Evolutionary conservation across 805 yeast species (phyloP), one percentile per base, ranked within the genome.

Genomic region (Starmerella stigmatis): DNA sequence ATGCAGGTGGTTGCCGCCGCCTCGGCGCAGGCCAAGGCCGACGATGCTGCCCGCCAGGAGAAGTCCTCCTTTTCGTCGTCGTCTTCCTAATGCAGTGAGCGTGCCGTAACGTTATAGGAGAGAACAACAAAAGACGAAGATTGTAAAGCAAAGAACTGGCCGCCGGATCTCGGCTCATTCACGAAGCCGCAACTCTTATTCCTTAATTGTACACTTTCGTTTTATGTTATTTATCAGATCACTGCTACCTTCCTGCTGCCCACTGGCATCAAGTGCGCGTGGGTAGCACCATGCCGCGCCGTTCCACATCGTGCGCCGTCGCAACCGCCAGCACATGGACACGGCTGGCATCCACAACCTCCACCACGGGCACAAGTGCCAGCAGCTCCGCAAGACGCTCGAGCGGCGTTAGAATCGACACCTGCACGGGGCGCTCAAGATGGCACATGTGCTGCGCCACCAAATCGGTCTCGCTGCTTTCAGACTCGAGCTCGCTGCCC

Each of bases 301-400:
- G 41, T n/a, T 17, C 33, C 7, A 27, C 4, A 13, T 38, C 41
- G n/a, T 6, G 2, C 3, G 23, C 29, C 12, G 77, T 74, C 23
- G 76, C 79, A 15, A 75, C 79, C 5, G 78, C 81, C 44, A 75
- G 67, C 10, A 76, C 79, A 57, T 74, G 70, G 50, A 66, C 66
- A 5, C 75, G 70, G 38, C 68, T 68, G 21, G 60, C 68, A 50
- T 75, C 77, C 35, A 80, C 74, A 40, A 75, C 64, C n/a, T 75
- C 74, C 4, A 79, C 80, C 55, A 76, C 73, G 50, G 41, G 41
- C 5, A 2, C 26, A 4, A 10, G 11, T 4, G 5, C n/a, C 12
- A 38, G n/a, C 3, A 16, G 11, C 4, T 10, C 19, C 3, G 13
- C 11, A 6, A 38, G 29, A 7, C 16, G 3, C 33, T 38, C 26